Conservation (phyloP, 495 filamentous ascomycete genomes). For the Podospora sp. region DNA sequence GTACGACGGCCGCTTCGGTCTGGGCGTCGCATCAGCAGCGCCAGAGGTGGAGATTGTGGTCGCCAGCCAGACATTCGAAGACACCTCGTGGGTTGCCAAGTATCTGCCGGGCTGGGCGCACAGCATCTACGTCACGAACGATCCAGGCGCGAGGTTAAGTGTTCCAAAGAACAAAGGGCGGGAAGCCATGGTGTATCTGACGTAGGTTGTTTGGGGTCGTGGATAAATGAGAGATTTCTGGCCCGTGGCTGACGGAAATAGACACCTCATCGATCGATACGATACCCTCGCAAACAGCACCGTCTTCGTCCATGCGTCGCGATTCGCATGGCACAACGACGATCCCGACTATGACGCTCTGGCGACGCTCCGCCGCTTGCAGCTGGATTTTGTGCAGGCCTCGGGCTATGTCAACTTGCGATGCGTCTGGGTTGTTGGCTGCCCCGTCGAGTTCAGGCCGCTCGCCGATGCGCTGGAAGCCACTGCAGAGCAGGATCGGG, state of each 20-base stretch:
- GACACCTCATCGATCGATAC: slow-evolving; percentile 68
- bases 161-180: slow-evolving; percentile 61
- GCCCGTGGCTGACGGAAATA: slow-evolving; percentile 41
- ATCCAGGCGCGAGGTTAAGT: slow-evolving; percentile 39
- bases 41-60: slow-evolving; percentile 40
- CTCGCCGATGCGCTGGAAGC: slow-evolving; percentile 26
- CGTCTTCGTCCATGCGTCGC: slow-evolving; percentile 64
- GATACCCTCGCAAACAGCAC: slow-evolving; percentile 59
- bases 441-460: slow-evolving; percentile 59
- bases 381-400: slow-evolving; percentile 55
- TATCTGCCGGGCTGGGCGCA: slow-evolving; percentile 43
- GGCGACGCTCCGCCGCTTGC: slow-evolving; percentile 55
- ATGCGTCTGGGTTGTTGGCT: slow-evolving; percentile 64
- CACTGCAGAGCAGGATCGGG: not conserved
- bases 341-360: slow-evolving; percentile 53
- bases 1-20: not conserved
- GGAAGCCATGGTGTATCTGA: slow-evolving; percentile 66
- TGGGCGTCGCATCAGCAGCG: slow-evolving; percentile 4
- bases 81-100: slow-evolving; percentile 39
- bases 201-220: slow-evolving; percentile 51
- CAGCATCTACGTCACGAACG: slow-evolving; percentile 56
- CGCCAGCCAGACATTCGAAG: slow-evolving; percentile 38
- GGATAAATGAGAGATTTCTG: not conserved
- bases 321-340: slow-evolving; percentile 69
- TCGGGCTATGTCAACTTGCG: slow-evolving; percentile 66